These are phyloP conservation scores for Xerocomus brunneocitrinus DNA, from an alignment of 768 basidiomycete species.

Conservation along the genomic window DNA sequence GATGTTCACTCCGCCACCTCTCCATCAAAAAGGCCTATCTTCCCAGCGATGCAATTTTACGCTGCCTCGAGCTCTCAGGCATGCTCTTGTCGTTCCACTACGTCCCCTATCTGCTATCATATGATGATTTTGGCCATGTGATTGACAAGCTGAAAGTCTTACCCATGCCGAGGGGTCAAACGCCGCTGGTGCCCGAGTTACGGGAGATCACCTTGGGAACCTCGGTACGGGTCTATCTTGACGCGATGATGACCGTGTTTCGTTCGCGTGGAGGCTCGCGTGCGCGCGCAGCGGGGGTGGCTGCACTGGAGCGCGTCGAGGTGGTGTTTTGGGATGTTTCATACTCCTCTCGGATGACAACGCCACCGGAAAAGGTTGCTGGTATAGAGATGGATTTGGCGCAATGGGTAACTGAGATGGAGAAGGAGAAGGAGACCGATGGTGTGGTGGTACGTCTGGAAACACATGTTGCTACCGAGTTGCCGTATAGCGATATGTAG, in stretches of 20 bases:
- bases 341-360: too few species aligned
- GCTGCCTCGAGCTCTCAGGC: constrained; percentile 13
- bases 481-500: too few species aligned
- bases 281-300: background rate
- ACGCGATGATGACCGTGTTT: background rate
- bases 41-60: constrained; percentile 14
- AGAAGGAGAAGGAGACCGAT: background rate
- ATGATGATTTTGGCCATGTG: constrained; percentile 7
- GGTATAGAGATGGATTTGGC: background rate
- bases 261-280: background rate
- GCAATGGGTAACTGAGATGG: background rate
- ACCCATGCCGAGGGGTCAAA: background rate
- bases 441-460: background rate
- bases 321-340: background rate
- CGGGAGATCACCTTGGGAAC: constrained; percentile 14
- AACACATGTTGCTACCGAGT: too few species aligned
- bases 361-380: background rate
- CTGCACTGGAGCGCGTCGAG: background rate
- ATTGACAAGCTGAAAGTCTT: background rate
- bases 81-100: constrained; percentile 10
- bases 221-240: constrained; percentile 9
- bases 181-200: constrained; percentile 3
- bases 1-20: constrained; percentile 3
- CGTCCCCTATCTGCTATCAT: constrained; percentile 12
- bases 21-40: constrained; percentile 13